Evolutionary conservation across 805 yeast genomes (phyloP).

Genomic region (Barnettozyma californica): DNA sequence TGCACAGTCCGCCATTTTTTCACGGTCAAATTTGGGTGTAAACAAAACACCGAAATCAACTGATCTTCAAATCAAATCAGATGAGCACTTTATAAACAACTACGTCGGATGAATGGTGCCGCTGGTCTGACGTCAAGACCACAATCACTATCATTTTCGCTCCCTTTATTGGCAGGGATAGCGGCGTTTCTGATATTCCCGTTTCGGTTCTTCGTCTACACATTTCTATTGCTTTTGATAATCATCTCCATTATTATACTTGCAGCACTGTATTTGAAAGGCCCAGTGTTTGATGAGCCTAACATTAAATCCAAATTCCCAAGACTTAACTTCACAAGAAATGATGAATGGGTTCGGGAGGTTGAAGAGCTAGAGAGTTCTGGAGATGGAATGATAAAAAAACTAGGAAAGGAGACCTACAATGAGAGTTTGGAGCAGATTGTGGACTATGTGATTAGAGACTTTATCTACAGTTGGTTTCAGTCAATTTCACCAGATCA

Average conservation of each 20-base stretch:
- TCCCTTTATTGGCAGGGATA: neutral
- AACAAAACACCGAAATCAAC: neutral
- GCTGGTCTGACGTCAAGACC: neutral
- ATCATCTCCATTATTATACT: neutral
- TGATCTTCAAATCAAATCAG: neutral
- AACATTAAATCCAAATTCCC: constrained; percentile 13
- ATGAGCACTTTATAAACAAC: neutral
- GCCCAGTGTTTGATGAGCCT: neutral
- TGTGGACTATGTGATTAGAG: constrained; percentile 40
- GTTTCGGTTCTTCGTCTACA: neutral
- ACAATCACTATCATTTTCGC: neutral
- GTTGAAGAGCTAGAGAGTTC: constrained; percentile 11
- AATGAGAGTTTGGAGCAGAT: constrained; percentile 42
- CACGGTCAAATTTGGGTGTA: neutral
- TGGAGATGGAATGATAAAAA: constrained; percentile 1
- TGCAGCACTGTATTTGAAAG: neutral
- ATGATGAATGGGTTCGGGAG: constrained; percentile 29
- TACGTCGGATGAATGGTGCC: neutral
- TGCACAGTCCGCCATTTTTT: neutral
- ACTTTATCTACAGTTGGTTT: constrained; percentile 58
- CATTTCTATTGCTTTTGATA: neutral
- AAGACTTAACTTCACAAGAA: constrained; percentile 24
- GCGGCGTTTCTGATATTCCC: neutral
- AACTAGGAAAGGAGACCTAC: constrained; percentile 7
- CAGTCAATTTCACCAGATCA: constrained; percentile 35